These are phyloP conservation scores for Magnusiomyces ingens DNA, from an alignment of 1,139 yeast species.

Conservation along the genomic window DNA sequence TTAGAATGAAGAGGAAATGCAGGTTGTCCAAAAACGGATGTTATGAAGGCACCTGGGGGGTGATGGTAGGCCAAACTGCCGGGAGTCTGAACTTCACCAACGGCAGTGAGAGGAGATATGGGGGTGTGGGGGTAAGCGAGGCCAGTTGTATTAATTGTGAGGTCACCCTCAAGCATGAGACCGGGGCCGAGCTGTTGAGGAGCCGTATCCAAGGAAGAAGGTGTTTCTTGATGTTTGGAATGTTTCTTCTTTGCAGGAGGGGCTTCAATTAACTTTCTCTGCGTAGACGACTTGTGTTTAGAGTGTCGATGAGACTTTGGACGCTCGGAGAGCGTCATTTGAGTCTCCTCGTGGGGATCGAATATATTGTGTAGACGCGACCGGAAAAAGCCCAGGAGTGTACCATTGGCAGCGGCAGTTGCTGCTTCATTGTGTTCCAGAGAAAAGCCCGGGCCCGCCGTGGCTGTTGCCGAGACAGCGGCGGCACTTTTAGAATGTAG, in stretches of 20 bases:
- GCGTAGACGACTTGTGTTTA: not conserved
- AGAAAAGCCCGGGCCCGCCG: too few relatives aligned
- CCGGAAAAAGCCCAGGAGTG: not conserved
- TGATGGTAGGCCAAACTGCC: too few relatives aligned
- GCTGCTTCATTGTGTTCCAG: too few relatives aligned
- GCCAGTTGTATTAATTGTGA: not conserved
- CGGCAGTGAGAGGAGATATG: not conserved
- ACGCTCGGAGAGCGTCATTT: not conserved
- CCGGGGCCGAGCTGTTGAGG: not conserved
- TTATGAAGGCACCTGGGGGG: too few relatives aligned
- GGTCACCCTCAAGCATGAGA: not conserved
- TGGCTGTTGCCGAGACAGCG: too few relatives aligned
- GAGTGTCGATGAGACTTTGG: not conserved
- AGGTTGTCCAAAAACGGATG: too few relatives aligned
- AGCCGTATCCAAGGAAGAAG: not conserved
- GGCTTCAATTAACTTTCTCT: not conserved
- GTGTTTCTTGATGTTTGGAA: not conserved
- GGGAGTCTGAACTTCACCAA: too few relatives aligned
- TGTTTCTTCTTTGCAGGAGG: not conserved
- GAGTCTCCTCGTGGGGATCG: not conserved
- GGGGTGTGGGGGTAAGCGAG: not conserved
- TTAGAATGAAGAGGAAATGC: too few relatives aligned
- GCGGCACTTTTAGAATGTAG: too few relatives aligned
- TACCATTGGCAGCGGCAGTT: too few relatives aligned
- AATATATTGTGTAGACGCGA: not conserved